Conservation (phyloP, 2,329 filamentous ascomycete genomes). For the Ophiostoma tasmaniense region DNA sequence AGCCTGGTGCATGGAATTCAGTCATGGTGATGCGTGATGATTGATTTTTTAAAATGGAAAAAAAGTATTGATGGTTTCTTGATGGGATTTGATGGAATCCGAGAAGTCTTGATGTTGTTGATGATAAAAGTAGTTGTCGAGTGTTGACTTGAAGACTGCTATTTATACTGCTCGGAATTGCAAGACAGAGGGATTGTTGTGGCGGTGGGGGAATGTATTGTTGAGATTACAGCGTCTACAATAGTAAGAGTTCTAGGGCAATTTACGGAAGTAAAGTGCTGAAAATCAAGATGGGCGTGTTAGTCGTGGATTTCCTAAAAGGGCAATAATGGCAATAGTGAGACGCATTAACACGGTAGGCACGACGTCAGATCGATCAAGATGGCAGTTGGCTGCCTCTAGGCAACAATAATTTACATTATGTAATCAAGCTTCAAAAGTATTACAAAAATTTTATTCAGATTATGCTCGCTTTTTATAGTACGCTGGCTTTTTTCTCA, state of each 20-base stretch:
- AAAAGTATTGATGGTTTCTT: background rate
- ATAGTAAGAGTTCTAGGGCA: background rate
- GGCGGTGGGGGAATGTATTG: background rate
- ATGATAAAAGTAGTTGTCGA: background rate
- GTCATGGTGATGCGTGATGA: background rate
- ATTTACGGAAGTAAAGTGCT: background rate
- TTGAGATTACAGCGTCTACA: background rate
- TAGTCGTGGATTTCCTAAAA: background rate
- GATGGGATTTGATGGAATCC: background rate
- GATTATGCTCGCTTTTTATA: background rate
- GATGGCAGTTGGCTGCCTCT: background rate
- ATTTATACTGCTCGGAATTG: background rate
- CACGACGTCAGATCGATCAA: background rate
- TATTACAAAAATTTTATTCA: background rate
- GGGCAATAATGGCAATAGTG: background rate
- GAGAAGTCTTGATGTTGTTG: background rate
- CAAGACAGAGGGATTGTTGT: background rate
- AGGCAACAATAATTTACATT: background rate
- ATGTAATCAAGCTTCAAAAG: background rate
- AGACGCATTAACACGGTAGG: background rate
- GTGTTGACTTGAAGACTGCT: background rate
- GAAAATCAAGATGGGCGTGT: background rate
- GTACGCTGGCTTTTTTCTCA: background rate
- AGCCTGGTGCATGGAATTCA: slow-evolving; percentile 1
- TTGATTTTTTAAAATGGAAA: background rate